A percentile compares a stretch with the other conserved stretches of the same genome.
These are phyloP conservation scores for Thalia dealbata DNA, from an alignment of 176 grass and related monocot genomes.

Conservation along the genomic window DNA sequence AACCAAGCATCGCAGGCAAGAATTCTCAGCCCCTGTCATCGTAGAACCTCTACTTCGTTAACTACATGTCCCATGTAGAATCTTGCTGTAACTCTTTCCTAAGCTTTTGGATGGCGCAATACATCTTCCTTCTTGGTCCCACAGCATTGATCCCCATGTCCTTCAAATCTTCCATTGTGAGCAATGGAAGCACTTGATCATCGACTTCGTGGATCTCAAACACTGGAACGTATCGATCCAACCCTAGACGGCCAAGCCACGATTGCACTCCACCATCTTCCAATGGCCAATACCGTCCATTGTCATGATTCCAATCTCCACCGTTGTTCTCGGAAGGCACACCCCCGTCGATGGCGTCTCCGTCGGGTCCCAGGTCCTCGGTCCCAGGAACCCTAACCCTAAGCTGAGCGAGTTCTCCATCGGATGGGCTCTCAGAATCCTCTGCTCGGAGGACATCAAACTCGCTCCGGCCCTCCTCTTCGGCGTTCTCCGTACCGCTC, in stretches of 20 bases:
- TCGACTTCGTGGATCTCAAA: constrained; percentile 66
- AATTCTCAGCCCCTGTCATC: neutral
- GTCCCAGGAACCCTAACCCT: constrained; percentile 16
- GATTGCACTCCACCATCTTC: constrained; percentile 14
- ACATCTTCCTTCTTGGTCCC: constrained; percentile 55
- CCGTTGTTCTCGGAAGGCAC: constrained; percentile 3
- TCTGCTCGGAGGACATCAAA: constrained; percentile 8
- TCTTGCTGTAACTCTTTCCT: neutral
- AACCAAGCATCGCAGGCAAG: neutral
- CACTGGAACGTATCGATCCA: constrained; percentile 33
- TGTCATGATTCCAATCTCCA: constrained; percentile 15
- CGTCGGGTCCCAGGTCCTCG: neutral
- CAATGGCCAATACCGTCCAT: neutral
- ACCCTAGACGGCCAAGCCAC: constrained; percentile 43
- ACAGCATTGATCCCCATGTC: constrained; percentile 59
- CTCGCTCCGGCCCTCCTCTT: constrained; percentile 18
- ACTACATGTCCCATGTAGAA: neutral
- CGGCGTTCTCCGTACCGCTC: neutral
- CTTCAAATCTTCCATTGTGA: constrained; percentile 57
- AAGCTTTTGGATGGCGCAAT: constrained; percentile 55
- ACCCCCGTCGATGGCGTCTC: neutral
- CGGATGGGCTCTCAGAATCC: constrained; percentile 19
- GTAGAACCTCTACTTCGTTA: neutral
- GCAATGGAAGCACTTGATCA: constrained; percentile 40
- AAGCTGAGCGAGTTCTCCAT: neutral